Base-by-base conservation (phyloP, 208 protist species). In the Acanthamoeba lenticulata region DNA sequence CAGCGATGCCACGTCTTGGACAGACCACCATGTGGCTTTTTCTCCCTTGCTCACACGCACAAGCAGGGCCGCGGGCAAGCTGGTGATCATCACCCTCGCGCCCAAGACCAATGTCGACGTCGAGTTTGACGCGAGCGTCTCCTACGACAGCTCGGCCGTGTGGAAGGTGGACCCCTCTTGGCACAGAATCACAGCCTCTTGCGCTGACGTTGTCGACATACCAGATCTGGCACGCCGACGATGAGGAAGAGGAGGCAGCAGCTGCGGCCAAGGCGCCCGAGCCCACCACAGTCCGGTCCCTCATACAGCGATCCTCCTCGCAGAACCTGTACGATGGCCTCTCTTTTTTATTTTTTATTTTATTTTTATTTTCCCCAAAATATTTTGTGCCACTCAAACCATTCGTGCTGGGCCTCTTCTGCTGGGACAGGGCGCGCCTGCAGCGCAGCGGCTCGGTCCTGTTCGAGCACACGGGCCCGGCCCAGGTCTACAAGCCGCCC, bases 401-500 rank as follows among this genome's bases (percentile, higher is more conserved):
- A 15, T 62, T 24, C 24, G 19, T 62, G 19, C 55, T 62, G 19
- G 19, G 24, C 29, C 34, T 77, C 29, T 29, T 17, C 21, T 29
- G 15, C 67, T 29, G 67, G 9, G 34, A 5, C 42, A 88, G 32
- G 44, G 36, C 67, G 36, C 67, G 38, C 19, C 15, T 92, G 1
- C 19, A 42, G 27, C 34, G 86, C 21, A 55, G 40, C 29, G 60
- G 44, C 15, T 92, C 86, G 17, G 62, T 92, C 1, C 17, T 92
- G 45, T 74, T 77, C 32, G 86, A 92, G 55, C 86, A 92, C 29
- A 34, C 32, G 38, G 86, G 86, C 13, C 86, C 86, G 29, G 86
- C 86, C 2, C 86, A 92, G n/a, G 60, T 65, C 27, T 92, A 92
- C 86, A 74, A 74, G 86, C 86, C 86, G 1, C 86, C 86, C 1